Conservation (phyloP, 2,329 filamentous ascomycete species). For the Elsinoe batatas region DNA sequence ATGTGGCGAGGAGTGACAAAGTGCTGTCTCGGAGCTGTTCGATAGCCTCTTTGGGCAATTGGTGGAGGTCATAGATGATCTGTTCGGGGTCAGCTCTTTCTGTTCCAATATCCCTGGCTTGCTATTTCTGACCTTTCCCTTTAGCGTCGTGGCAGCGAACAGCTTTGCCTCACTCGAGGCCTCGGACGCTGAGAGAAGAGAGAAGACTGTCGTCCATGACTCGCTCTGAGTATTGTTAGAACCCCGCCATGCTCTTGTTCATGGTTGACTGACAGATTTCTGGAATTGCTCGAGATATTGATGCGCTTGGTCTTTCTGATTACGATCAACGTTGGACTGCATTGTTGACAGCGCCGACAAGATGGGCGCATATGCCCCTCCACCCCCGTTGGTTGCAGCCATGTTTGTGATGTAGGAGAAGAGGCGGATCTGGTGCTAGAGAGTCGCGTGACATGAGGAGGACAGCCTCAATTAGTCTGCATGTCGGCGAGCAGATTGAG, state of each 20-base stretch:
- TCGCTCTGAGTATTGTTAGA: conserved; percentile 52
- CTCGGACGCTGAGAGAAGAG: conserved; percentile 67
- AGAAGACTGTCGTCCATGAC: conserved; percentile 82
- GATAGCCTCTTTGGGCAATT: conserved; percentile 68
- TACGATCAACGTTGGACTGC: conserved; percentile 69
- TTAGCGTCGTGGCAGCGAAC: conserved; percentile 92
- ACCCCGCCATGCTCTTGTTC: conserved; percentile 11
- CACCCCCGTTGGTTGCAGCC: conserved; percentile 42
- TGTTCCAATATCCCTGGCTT: neutral
- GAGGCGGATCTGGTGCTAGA: neutral
- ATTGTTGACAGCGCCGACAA: conserved; percentile 84
- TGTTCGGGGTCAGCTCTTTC: conserved; percentile 32
- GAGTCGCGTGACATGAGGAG: conserved; percentile 1
- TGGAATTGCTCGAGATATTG: conserved; percentile 90
- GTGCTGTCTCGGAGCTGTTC: conserved; percentile 73
- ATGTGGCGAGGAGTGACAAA: conserved; percentile 69
- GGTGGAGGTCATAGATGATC: conserved; percentile 94
- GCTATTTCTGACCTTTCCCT: conserved; percentile 69
- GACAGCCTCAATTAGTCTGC: neutral
- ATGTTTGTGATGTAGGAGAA: conserved; percentile 18
- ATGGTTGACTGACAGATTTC: conserved; percentile 70
- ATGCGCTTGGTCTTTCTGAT: conserved; percentile 81
- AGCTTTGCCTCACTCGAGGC: conserved; percentile 77
- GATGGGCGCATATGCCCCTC: conserved; percentile 72
- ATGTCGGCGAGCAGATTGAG: too few species aligned